Percentiles rank a stretch among this genome's conserved stretches.
Evolutionary conservation across 345 rosid genomes (phyloP).

Genomic region (Syzygium aqueum): DNA sequence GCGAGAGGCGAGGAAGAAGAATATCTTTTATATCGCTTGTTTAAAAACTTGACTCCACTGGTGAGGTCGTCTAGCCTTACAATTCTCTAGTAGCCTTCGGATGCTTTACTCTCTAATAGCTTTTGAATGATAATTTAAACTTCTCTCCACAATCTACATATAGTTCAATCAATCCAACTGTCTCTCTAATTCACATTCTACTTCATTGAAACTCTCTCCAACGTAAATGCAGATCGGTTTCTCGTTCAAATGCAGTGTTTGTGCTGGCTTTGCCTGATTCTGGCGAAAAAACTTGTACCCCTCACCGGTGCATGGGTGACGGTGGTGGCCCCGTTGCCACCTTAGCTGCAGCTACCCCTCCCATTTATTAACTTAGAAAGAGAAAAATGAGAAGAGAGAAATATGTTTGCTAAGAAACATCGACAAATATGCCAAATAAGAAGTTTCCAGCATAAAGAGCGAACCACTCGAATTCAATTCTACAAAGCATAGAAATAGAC

Average conservation of each 20-base stretch:
- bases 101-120: neutral
- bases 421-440: neutral
- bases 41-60: too few species aligned
- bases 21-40: too few species aligned
- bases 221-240: neutral
- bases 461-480: neutral
- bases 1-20: too few species aligned
- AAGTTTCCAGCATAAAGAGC: neutral
- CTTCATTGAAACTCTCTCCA: neutral
- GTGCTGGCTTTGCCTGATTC: too few species aligned
- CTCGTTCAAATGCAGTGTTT: neutral
- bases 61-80: too few species aligned
- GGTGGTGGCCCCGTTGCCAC: too few species aligned
- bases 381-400: neutral
- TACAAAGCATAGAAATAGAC: neutral
- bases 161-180: too few species aligned
- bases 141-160: neutral
- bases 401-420: neutral
- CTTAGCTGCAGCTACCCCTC: too few species aligned
- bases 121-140: neutral
- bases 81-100: neutral
- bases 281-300: too few species aligned
- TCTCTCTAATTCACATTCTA: neutral
- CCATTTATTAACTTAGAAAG: neutral
- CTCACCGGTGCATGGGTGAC: too few species aligned